Evolutionary conservation across 176 grass and related monocot genomes (phyloP).

Genomic region (Carex scoparia): DNA sequence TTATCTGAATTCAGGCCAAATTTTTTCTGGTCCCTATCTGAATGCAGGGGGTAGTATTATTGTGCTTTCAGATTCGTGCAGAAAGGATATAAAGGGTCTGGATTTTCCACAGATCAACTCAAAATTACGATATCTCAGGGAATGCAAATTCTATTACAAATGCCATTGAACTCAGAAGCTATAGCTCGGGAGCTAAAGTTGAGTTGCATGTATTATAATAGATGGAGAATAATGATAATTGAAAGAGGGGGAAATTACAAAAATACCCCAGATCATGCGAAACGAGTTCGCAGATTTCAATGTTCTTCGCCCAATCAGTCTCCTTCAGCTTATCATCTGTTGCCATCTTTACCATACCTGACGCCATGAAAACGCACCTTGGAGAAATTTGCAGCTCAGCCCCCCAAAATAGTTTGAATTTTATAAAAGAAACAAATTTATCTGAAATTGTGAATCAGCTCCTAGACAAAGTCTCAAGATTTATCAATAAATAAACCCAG

Average conservation of each 20-base stretch:
- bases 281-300: conserved; percentile 98
- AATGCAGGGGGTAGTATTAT: too few relatives aligned
- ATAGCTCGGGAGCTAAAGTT: neutral
- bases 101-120: too few relatives aligned
- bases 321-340: conserved; percentile 88
- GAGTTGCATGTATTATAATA: neutral
- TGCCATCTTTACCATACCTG: conserved; percentile 83
- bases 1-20: too few relatives aligned
- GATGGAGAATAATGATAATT: neutral
- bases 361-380: conserved; percentile 39
- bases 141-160: neutral
- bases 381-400: neutral
- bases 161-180: neutral
- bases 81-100: too few relatives aligned
- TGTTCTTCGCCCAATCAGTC: conserved; percentile 90
- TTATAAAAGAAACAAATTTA: neutral
- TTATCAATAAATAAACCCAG: neutral
- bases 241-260: neutral
- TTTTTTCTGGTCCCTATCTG: too few relatives aligned
- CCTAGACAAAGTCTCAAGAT: neutral
- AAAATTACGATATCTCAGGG: too few relatives aligned
- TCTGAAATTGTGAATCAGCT: neutral
- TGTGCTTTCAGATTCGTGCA: too few relatives aligned
- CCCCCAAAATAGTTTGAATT: neutral
- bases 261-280: conserved; percentile 64